These are phyloP conservation scores for Poa annua DNA, from an alignment of 176 grass and related monocot genomes.

Conservation along the genomic window DNA sequence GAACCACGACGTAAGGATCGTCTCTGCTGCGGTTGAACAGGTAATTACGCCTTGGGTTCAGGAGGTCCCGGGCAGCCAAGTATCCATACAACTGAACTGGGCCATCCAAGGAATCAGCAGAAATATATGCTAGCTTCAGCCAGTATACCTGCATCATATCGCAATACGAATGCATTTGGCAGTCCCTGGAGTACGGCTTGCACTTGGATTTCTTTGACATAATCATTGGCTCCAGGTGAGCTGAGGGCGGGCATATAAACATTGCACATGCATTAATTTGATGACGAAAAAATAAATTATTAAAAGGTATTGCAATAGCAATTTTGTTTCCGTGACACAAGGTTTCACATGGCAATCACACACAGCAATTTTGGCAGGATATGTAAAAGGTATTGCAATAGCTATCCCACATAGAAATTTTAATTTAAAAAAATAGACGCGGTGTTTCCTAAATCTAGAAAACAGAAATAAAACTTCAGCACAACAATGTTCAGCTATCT, in stretches of 20 bases:
- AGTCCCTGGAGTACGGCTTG: neutral
- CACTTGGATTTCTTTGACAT: neutral
- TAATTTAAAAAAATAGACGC: neutral
- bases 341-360: neutral
- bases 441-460: constrained; percentile 1
- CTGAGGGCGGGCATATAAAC: neutral
- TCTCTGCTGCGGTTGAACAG: neutral
- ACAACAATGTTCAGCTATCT: neutral
- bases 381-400: neutral
- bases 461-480: neutral
- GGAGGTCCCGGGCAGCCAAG: neutral
- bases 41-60: neutral
- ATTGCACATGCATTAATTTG: neutral
- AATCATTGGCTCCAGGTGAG: neutral
- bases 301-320: neutral
- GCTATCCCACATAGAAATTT: neutral
- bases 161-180: neutral
- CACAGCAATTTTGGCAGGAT: neutral
- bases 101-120: constrained; percentile 13
- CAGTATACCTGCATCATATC: constrained; percentile 17
- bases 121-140: constrained; percentile 28
- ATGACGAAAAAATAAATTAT: neutral
- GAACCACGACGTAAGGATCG: neutral
- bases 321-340: neutral
- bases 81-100: constrained; percentile 24